phyloP scores from a whole-genome alignment of 2,329 filamentous ascomycete species.

The Cryoendolithus antarcticus region DNA sequence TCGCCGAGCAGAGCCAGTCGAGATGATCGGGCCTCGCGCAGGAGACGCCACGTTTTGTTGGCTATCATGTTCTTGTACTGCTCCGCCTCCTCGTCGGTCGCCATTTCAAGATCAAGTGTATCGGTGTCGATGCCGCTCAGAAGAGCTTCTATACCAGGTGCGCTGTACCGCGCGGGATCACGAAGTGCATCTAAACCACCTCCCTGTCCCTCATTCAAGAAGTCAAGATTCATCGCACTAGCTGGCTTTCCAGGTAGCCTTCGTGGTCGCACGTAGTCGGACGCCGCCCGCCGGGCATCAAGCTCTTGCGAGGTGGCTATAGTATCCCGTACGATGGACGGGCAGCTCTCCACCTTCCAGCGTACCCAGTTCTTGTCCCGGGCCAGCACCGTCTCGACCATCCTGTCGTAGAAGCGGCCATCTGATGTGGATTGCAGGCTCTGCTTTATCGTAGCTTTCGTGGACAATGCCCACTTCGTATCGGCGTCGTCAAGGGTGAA shows the following conservation, averaged over 20 bases:
- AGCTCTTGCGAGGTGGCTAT: conserved; percentile 58
- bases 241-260: conserved; percentile 56
- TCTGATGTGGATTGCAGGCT: conserved; percentile 60
- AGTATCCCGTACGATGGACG: conserved; percentile 65
- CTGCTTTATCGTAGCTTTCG: conserved; percentile 64
- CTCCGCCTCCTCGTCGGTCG: conserved; percentile 50
- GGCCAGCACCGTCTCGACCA: conserved; percentile 91
- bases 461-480: conserved; percentile 70
- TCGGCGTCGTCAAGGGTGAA: conserved; percentile 73
- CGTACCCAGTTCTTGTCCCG: conserved; percentile 98
- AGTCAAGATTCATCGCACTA: conserved; percentile 64
- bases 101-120: conserved; percentile 78
- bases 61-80: conserved; percentile 57
- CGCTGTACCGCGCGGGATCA: conserved; percentile 46
- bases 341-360: conserved; percentile 94
- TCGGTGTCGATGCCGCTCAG: conserved; percentile 62
- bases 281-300: conserved; percentile 53
- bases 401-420: conserved; percentile 86
- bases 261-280: conserved; percentile 57
- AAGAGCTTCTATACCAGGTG: conserved; percentile 60
- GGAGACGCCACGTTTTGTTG: conserved; percentile 81
- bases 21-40: conserved; percentile 64
- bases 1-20: conserved; percentile 46
- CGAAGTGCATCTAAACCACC: conserved; percentile 59
- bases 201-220: conserved; percentile 56